A percentile compares a stretch with the other conserved stretches of the same genome.
Conservation (phyloP, 2,329 filamentous ascomycete genomes). For the Phaeomoniella chlamydospora region DNA sequence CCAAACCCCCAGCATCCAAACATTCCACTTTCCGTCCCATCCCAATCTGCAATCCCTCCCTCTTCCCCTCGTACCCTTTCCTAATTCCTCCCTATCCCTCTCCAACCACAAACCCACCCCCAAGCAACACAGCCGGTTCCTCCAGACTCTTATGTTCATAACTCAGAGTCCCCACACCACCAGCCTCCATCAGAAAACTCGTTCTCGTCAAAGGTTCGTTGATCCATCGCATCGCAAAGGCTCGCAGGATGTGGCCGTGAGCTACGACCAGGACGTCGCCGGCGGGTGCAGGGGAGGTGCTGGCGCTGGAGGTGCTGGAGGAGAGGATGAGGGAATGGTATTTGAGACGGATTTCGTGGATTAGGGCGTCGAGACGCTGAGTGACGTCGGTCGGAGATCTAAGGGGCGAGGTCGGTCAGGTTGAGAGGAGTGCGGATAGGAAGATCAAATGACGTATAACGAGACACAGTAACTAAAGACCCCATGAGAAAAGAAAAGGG, state of each 20-base stretch:
- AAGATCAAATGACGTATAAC: background rate
- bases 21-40: too few species aligned
- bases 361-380: conserved; percentile 57
- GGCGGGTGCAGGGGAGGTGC: conserved; percentile 20
- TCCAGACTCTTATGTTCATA: conserved; percentile 69
- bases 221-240: conserved; percentile 78
- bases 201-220: conserved; percentile 60
- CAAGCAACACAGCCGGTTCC: conserved; percentile 67
- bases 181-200: conserved; percentile 71
- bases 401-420: background rate
- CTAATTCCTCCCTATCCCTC: background rate
- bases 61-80: background rate
- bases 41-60: too few species aligned
- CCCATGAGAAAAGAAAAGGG: conserved; percentile 1
- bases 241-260: conserved; percentile 78
- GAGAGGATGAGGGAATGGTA: conserved; percentile 51
- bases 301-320: conserved; percentile 33
- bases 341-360: conserved; percentile 55
- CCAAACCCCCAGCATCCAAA: too few species aligned
- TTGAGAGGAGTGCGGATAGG: conserved; percentile 1
- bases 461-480: background rate
- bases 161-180: conserved; percentile 69
- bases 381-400: conserved; percentile 58
- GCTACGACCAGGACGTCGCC: conserved; percentile 68
- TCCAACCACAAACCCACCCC: conserved; percentile 44